Percentiles rank a stretch among this genome's conserved stretches.
Conservation (phyloP, 345 rosid species). For the Gossypium rotundifolium region DNA sequence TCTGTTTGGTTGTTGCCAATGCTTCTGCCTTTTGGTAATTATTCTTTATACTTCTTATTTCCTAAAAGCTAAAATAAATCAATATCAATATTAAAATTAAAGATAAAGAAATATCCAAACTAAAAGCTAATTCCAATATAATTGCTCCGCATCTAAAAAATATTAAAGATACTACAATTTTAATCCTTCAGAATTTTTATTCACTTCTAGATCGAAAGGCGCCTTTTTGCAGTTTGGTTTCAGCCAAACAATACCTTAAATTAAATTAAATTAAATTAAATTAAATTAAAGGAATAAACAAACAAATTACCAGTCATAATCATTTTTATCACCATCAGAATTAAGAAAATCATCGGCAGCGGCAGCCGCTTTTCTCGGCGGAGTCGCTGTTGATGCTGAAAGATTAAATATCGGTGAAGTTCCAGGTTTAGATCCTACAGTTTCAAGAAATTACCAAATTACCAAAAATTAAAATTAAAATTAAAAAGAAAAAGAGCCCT, state of each 20-base stretch:
- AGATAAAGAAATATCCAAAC: background rate
- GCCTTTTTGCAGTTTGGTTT: background rate
- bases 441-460: conserved; percentile 9
- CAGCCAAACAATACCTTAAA: background rate
- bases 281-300: background rate
- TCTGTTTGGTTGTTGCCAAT: background rate
- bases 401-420: conserved; percentile 76
- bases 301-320: conserved; percentile 80
- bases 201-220: background rate
- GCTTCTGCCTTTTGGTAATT: background rate
- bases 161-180: background rate
- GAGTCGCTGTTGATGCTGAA: conserved; percentile 40
- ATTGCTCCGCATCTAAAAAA: background rate
- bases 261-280: background rate
- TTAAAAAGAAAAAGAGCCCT: background rate
- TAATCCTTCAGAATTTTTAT: background rate
- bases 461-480: background rate
- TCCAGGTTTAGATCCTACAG: conserved; percentile 74
- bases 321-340: conserved; percentile 88
- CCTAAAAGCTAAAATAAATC: background rate
- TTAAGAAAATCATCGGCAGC: conserved; percentile 94
- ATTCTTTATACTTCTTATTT: background rate
- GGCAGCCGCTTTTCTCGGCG: conserved; percentile 46
- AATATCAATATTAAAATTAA: background rate
- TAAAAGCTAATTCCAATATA: background rate